Conservation (phyloP, 345 rosid genomes). For the Euphorbia tirucalli region DNA sequence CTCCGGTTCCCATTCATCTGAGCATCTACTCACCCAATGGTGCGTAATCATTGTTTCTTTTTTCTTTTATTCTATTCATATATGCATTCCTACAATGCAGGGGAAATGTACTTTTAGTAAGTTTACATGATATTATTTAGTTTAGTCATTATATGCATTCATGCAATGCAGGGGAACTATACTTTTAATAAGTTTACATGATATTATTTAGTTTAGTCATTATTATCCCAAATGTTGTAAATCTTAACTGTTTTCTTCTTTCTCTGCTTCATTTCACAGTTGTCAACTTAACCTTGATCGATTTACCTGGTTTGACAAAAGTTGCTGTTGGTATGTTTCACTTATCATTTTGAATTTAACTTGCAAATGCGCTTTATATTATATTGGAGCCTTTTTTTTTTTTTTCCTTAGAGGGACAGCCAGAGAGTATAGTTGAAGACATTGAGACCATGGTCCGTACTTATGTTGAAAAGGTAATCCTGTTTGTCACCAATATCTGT, state of each 20-base stretch:
- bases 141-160: neutral
- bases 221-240: neutral
- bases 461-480: slow-evolving; percentile 83
- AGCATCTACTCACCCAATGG: slow-evolving; percentile 91
- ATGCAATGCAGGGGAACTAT: neutral
- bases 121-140: neutral
- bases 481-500: neutral
- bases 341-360: slow-evolving; percentile 8
- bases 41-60: slow-evolving; percentile 7
- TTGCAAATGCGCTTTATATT: neutral
- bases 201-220: neutral
- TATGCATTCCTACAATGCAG: neutral
- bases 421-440: slow-evolving; percentile 77
- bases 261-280: slow-evolving; percentile 44
- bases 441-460: slow-evolving; percentile 88
- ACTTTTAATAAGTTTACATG: neutral
- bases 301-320: slow-evolving; percentile 93
- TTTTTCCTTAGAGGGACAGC: slow-evolving; percentile 80
- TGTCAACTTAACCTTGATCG: slow-evolving; percentile 90
- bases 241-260: neutral
- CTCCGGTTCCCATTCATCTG: slow-evolving; percentile 92
- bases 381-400: slow-evolving; percentile 3
- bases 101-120: neutral
- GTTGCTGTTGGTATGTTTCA: slow-evolving; percentile 76
- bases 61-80: neutral